phyloP scores from a whole-genome alignment of 23 red algal genomes.

The Gracilaria caudata region DNA sequence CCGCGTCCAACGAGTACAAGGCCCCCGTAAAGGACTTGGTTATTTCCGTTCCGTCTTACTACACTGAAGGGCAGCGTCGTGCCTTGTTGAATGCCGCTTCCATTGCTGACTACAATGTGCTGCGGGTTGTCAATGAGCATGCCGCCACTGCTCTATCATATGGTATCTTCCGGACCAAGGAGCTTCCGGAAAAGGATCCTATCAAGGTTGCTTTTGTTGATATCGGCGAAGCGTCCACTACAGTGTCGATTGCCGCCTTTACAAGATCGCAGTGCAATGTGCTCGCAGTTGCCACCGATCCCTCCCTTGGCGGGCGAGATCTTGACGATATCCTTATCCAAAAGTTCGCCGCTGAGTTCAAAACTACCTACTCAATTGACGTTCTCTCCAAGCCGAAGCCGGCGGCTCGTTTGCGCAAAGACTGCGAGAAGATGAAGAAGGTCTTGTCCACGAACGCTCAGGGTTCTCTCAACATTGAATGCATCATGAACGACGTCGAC shows the following conservation, averaged over 20 bases:
- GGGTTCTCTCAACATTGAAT: slow-evolving; percentile 91
- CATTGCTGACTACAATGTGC: slow-evolving; percentile 79
- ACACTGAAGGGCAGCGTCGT: slow-evolving; percentile 88
- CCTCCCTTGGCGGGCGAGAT: slow-evolving; percentile 83
- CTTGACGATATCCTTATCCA: slow-evolving; percentile 87
- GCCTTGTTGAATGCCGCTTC: slow-evolving; percentile 84
- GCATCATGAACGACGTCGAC: slow-evolving; percentile 99
- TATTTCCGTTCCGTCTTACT: slow-evolving; percentile 89
- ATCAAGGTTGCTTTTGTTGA: slow-evolving; percentile 95
- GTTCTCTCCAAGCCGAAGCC: slow-evolving; percentile 76
- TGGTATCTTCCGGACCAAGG: slow-evolving; percentile 91
- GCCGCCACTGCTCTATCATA: slow-evolving; percentile 92
- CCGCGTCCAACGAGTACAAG: slow-evolving; percentile 76
- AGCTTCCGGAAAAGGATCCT: slow-evolving; percentile 88
- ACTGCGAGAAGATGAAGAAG: slow-evolving; percentile 93
- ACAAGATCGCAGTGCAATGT: slow-evolving; percentile 78
- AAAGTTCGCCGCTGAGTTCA: slow-evolving; percentile 86
- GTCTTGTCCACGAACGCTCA: slow-evolving; percentile 84
- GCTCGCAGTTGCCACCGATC: slow-evolving; percentile 81
- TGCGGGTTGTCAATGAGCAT: slow-evolving; percentile 96
- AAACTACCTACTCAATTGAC: slow-evolving; percentile 73
- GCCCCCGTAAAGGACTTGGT: slow-evolving; percentile 81
- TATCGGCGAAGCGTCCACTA: slow-evolving; percentile 87
- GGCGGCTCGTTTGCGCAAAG: slow-evolving; percentile 70
- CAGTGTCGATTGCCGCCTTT: slow-evolving; percentile 80